These are phyloP conservation scores for Colletotrichum lindemuthianum DNA, from an alignment of 2,329 filamentous ascomycete genomes.

Conservation along the genomic window DNA sequence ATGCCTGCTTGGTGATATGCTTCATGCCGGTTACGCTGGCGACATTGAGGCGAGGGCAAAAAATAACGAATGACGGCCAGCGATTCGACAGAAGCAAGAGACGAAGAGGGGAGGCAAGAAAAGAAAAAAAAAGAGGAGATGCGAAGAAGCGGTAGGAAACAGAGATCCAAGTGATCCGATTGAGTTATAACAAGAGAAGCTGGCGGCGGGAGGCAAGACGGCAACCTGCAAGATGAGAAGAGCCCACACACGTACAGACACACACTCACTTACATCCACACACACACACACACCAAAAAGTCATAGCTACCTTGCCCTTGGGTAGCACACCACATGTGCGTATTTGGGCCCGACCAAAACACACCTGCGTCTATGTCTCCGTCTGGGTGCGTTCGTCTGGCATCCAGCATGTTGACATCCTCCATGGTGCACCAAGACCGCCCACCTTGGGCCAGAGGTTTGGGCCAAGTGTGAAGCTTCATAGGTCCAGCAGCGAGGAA, in stretches of 20 bases:
- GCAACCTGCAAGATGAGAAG: slow-evolving; percentile 33
- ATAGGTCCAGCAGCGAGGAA: slow-evolving; percentile 34
- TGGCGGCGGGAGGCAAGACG: slow-evolving; percentile 26
- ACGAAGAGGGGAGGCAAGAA: slow-evolving; percentile 6
- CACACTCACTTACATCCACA: slow-evolving; percentile 4
- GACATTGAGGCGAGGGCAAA: slow-evolving; percentile 1
- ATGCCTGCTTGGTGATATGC: slow-evolving; percentile 42
- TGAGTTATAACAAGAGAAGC: slow-evolving; percentile 31
- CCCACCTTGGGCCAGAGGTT: slow-evolving; percentile 27
- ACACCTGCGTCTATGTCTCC: slow-evolving; percentile 8
- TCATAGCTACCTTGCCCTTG: too few species aligned
- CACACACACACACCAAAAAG: slow-evolving; percentile 1
- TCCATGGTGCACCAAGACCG: background rate
- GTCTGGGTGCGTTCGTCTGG: too few species aligned
- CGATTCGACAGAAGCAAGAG: slow-evolving; percentile 31
- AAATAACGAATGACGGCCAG: slow-evolving; percentile 33
- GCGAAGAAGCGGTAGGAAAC: slow-evolving; percentile 17
- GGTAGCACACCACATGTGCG: background rate
- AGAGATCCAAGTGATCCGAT: slow-evolving; percentile 31
- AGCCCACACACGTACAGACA: slow-evolving; percentile 11
- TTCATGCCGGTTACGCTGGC: slow-evolving; percentile 31
- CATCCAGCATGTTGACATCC: slow-evolving; percentile 7
- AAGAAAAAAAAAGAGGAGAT: slow-evolving; percentile 12
- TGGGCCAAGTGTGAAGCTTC: slow-evolving; percentile 18
- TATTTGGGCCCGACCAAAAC: slow-evolving; percentile 28